These are phyloP conservation scores for Neurospora sp. DNA, from an alignment of 495 filamentous ascomycete genomes.

Conservation along the genomic window DNA sequence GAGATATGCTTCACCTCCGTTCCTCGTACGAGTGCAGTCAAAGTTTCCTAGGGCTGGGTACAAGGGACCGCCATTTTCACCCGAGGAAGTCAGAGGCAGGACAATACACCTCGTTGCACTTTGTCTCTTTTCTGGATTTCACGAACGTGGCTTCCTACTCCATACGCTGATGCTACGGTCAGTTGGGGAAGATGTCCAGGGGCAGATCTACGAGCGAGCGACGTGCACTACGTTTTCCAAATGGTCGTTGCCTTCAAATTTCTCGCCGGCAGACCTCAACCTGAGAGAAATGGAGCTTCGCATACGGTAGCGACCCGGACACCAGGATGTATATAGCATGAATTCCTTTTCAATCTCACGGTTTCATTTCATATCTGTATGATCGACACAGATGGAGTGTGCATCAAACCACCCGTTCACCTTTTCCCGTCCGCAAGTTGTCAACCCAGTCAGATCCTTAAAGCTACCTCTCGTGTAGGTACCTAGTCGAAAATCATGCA, in stretches of 20 bases:
- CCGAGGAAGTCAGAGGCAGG: neutral
- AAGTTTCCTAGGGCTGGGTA: neutral
- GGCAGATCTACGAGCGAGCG: neutral
- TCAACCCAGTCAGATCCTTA: too few relatives aligned
- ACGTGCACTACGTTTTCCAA: neutral
- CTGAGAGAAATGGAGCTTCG: neutral
- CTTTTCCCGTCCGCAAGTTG: too few relatives aligned
- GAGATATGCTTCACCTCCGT: neutral
- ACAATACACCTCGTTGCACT: neutral
- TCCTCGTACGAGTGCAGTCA: neutral
- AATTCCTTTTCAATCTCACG: neutral
- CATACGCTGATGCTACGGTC: neutral
- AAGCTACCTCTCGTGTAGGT: too few relatives aligned
- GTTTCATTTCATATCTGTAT: too few relatives aligned
- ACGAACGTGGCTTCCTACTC: fast-evolving
- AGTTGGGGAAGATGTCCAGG: neutral
- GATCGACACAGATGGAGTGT: too few relatives aligned
- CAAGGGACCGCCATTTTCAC: neutral
- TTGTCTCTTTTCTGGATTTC: fast-evolving
- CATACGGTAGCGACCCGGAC: neutral
- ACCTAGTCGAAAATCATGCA: too few relatives aligned
- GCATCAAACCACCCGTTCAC: too few relatives aligned
- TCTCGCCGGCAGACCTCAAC: neutral
- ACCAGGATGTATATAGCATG: neutral
- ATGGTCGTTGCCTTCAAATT: too few relatives aligned